phyloP scores from a whole-genome alignment of 2,329 filamentous ascomycete genomes.

The Myotisia sp. region DNA sequence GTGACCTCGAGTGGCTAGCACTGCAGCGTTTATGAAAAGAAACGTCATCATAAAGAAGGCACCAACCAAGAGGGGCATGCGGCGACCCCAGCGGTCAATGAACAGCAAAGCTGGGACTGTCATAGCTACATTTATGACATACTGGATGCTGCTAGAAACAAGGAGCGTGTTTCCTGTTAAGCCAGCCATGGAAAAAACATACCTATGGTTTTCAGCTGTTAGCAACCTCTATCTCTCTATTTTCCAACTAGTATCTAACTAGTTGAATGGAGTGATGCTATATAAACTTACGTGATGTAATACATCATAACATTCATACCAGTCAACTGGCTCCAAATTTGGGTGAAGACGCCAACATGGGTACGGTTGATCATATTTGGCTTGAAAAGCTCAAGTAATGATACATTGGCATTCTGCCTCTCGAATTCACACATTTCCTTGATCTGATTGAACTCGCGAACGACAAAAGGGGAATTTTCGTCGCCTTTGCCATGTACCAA shows the following conservation, averaged over 20 bases:
- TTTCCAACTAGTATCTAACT: too few species aligned
- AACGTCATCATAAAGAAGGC: slow-evolving; percentile 46
- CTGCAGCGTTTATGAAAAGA: slow-evolving; percentile 31
- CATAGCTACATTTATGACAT: slow-evolving; percentile 68
- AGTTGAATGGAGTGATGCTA: neutral
- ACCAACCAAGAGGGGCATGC: slow-evolving; percentile 50
- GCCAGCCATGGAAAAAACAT: slow-evolving; percentile 59
- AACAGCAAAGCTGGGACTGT: slow-evolving; percentile 61
- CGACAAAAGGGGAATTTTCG: slow-evolving; percentile 49
- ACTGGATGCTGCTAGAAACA: slow-evolving; percentile 55
- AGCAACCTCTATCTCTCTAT: too few species aligned
- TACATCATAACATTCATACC: slow-evolving; percentile 69
- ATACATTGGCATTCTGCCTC: slow-evolving; percentile 51
- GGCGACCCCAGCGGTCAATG: slow-evolving; percentile 64
- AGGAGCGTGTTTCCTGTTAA: slow-evolving; percentile 45
- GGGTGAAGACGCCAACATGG: slow-evolving; percentile 55
- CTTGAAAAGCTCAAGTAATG: slow-evolving; percentile 57
- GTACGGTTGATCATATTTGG: slow-evolving; percentile 63
- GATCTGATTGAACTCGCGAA: slow-evolving; percentile 56
- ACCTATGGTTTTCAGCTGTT: slow-evolving; percentile 22
- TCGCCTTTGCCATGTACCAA: slow-evolving; percentile 53
- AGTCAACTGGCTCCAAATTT: slow-evolving; percentile 63
- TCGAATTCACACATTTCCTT: slow-evolving; percentile 61
- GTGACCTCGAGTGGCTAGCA: slow-evolving; percentile 33
- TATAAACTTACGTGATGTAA: slow-evolving; percentile 39